These are phyloP conservation scores for Penicillium paradoxum DNA, from an alignment of 495 filamentous ascomycete genomes.

Conservation along the genomic window DNA sequence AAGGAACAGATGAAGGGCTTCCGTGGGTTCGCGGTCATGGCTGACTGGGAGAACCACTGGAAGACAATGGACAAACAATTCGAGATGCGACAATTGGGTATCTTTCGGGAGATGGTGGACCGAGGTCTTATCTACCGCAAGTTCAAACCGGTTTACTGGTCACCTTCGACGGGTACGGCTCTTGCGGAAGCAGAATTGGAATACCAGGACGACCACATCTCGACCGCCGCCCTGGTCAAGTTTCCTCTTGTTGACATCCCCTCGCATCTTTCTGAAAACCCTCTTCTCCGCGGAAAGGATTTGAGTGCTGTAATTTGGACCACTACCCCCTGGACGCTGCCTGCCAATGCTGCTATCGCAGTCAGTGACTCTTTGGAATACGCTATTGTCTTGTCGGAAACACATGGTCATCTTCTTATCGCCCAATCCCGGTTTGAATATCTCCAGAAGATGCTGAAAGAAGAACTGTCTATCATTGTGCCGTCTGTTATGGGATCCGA, in stretches of 20 bases:
- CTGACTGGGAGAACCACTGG: conserved; percentile 88
- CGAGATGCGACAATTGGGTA: conserved; percentile 76
- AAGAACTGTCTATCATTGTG: conserved; percentile 46
- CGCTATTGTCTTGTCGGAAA: conserved; percentile 54
- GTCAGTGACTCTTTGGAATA: conserved; percentile 71
- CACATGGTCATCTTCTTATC: conserved; percentile 55
- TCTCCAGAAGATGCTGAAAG: conserved; percentile 40
- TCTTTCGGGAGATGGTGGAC: conserved; percentile 82
- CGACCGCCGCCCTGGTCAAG: conserved; percentile 73
- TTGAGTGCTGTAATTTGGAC: conserved; percentile 89
- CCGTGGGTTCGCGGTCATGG: conserved; percentile 81
- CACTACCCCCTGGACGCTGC: conserved; percentile 95
- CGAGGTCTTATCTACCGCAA: conserved; percentile 81
- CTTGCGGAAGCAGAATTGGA: conserved; percentile 95
- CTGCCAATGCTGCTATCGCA: conserved; percentile 86
- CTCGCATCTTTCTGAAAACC: conserved; percentile 34
- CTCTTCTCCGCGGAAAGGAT: conserved; percentile 29
- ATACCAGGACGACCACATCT: conserved; percentile 81
- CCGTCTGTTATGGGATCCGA: conserved; percentile 59
- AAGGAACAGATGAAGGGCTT: conserved; percentile 80
- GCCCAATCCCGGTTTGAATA: conserved; percentile 61
- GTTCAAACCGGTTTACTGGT: conserved; percentile 96
- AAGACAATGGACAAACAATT: conserved; percentile 87
- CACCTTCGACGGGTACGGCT: conserved; percentile 81
- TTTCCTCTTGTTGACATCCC: conserved; percentile 64